phyloP scores from a whole-genome alignment of 345 rosid genomes.

The Ceriops tagal region DNA sequence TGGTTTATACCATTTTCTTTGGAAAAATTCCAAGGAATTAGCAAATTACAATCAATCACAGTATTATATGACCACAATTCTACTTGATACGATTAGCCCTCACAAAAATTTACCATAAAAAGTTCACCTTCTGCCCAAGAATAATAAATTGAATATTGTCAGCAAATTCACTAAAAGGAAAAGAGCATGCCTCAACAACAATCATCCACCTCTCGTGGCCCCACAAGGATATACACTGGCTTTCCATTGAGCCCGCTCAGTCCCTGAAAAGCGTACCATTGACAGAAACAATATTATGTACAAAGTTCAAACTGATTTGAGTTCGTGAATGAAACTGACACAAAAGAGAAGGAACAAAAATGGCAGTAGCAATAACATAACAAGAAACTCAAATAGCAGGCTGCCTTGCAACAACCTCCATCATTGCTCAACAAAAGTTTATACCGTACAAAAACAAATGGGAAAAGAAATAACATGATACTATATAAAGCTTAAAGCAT shows the following conservation, averaged over 20 bases:
- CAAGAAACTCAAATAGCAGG: too few relatives aligned
- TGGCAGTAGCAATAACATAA: too few relatives aligned
- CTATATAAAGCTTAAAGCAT: neutral
- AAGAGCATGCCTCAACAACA: constrained; percentile 25
- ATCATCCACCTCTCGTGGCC: constrained; percentile 51
- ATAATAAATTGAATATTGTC: neutral
- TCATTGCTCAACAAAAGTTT: neutral
- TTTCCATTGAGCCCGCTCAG: constrained; percentile 60
- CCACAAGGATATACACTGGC: constrained; percentile 51
- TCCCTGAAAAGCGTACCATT: constrained; percentile 33
- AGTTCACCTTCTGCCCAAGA: neutral
- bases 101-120: neutral
- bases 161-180: neutral
- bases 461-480: neutral
- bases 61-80: neutral
- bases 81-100: neutral
- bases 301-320: neutral
- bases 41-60: too few relatives aligned
- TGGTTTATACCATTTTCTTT: too few relatives aligned
- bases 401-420: neutral
- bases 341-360: neutral
- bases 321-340: neutral
- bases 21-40: too few relatives aligned
- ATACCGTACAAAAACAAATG: neutral
- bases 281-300: neutral